Evolutionary conservation across 768 basidiomycete genomes (phyloP).

Genomic region (Termitomyces sp.): DNA sequence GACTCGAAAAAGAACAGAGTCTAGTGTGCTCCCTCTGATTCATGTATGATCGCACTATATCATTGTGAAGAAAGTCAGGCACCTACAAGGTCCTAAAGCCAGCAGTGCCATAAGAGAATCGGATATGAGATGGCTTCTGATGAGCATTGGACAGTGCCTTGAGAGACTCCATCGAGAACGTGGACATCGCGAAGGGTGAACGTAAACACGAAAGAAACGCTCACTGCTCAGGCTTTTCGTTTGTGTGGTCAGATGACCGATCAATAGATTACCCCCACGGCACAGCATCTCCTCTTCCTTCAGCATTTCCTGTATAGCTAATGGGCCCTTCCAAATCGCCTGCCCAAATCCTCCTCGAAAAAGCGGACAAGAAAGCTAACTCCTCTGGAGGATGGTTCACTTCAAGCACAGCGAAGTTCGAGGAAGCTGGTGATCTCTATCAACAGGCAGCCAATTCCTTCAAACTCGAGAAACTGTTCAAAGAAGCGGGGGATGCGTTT

Average conservation of each 20-base stretch:
- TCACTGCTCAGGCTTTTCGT: no score
- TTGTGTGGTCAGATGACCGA: slow-evolving; percentile 9
- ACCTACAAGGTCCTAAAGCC: slow-evolving; percentile 89
- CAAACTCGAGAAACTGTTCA: slow-evolving; percentile 90
- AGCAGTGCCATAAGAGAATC: slow-evolving; percentile 89
- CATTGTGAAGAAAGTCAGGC: slow-evolving; percentile 10
- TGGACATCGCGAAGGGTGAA: slow-evolving; percentile 24
- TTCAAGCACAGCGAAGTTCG: slow-evolving; percentile 77
- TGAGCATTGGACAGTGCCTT: slow-evolving; percentile 53
- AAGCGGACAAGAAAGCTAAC: slow-evolving; percentile 89
- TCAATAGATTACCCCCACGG: slow-evolving; percentile 6
- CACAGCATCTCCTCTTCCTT: slow-evolving; percentile 6
- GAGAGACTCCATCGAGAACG: slow-evolving; percentile 42
- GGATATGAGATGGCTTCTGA: slow-evolving; percentile 66
- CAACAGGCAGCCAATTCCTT: slow-evolving; percentile 92
- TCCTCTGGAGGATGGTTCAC: slow-evolving; percentile 89
- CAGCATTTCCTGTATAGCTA: slow-evolving; percentile 15
- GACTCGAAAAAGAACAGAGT: slow-evolving; percentile 92
- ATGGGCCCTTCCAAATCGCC: slow-evolving; percentile 73
- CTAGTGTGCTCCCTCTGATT: slow-evolving; percentile 63
- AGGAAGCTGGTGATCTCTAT: slow-evolving; percentile 95
- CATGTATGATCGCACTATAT: slow-evolving; percentile 10
- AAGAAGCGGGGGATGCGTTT: slow-evolving; percentile 89
- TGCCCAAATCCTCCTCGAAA: slow-evolving; percentile 72
- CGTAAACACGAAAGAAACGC: no score